Base-by-base conservation (phyloP, 805 yeast species). In the Blastobotrys americana region DNA sequence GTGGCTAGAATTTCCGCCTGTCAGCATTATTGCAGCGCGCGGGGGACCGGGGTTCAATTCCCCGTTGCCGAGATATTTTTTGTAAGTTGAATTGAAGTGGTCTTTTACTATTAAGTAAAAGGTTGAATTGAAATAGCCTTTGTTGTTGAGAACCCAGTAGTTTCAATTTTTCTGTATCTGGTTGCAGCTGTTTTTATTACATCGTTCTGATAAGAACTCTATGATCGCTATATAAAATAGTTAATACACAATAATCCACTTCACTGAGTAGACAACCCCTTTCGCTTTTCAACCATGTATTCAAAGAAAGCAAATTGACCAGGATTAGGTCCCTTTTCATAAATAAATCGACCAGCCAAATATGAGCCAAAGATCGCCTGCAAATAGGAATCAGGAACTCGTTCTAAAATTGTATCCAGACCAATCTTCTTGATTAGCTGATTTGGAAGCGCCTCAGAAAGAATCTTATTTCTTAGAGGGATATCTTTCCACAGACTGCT, bases 371-470 rank as follows among this genome's bases (percentile, higher is more conserved):
- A 84, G 55, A 90, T 77, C 2, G 96, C 95, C 59, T 79, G 81
- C 61, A 90, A 71, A 63, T 90, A 93, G 42, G 94, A 76, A 46
- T 75, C 84, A 16, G 98, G 98, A 33, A 90, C 93, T 57, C 93
- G 78, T 37, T 68, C 57, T 55, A 90, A 69, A 34, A 90, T 79
- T 45, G 69, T 67, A 6, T 80, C 82, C 45, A 86, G 75, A 5
- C 79, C 73, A 36, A 80, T 71, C 57, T 78, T 73, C 34, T 75
- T 64, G 42, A 83, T 70, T 54, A 90, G 76, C 52, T 83, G 67
- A 39, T 74, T 69, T 42, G 98, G 97, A 48, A 90, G 77, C 3
- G 95, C 84, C 54, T 81, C 83, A 19, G 72, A 58, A 54, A 93
- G 73, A 16, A 90, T 82, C 17, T 78, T 80, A 58, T 84, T 78